Evolutionary conservation across 306 rosid species (phyloP), one percentile per base, ranked within the genome.

Genomic region (Quercus variabilis): DNA sequence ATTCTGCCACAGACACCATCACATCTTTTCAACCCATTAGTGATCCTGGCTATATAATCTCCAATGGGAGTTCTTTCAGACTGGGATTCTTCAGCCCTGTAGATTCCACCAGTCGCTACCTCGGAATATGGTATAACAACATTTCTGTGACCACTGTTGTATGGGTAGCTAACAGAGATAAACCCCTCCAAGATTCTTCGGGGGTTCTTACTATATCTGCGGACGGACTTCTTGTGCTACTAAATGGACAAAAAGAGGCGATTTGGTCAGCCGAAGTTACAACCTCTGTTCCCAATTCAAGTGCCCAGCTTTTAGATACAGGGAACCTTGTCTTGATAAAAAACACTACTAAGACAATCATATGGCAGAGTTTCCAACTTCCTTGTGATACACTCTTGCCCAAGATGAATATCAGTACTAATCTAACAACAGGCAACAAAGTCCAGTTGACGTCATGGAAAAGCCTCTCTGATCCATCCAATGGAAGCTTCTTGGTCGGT

Each of bases 361-460:
- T 78, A 65, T 88, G 90, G 90, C 75, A 86, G 69, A 84, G 88
- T 75, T 80, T 84, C 74, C 74, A 75, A 30, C 41, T 79, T 31
- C 89, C 89, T 76, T 64, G 85, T 11, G 56, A 79, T 52, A 15
- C 52, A 46, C 1, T 70, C 28, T 33, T 83, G 67, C 58, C 85
- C 0, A 4, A 18, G 3, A 76, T 83, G 86, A 81, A 67, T 71
- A 33, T 86, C 0, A 41, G 49, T 41, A 41, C 49, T 41, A 41
- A 41, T 41, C 2, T 41, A 41, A 41, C 10, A 41, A 7, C 49
- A 41, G 30, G 74, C 55, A 55, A 69, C 81, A 70, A 75, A 68
- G 51, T 55, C 0, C 19, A 20, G 6, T 4, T 74, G 6, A 80
- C 69, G 1, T 80, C 85, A 74, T 86, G 89, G 87, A 70, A 70